These are phyloP conservation scores for Penicillium sclerotiorum DNA, from an alignment of 2,329 filamentous ascomycete genomes.

Conservation along the genomic window DNA sequence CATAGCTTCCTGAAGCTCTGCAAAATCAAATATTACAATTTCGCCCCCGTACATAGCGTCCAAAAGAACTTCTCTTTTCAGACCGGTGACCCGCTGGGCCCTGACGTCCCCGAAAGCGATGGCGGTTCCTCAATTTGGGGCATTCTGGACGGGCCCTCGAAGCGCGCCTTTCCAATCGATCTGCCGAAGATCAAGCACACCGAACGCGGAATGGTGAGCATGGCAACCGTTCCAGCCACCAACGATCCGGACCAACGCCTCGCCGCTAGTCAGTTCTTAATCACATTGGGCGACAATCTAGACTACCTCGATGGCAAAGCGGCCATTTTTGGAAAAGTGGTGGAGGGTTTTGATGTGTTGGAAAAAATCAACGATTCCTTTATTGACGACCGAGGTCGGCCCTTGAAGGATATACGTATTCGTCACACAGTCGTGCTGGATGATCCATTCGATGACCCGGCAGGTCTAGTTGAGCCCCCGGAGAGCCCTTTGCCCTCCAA, in stretches of 20 bases:
- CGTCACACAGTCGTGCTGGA: constrained; percentile 90
- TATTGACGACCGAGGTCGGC: constrained; percentile 80
- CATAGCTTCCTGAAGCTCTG: constrained; percentile 93
- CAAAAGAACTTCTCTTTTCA: constrained; percentile 97
- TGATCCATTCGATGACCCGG: constrained; percentile 85
- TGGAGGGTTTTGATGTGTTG: constrained; percentile 90
- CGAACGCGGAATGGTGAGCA: constrained; percentile 90
- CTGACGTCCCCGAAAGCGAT: constrained; percentile 80
- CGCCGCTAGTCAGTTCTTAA: constrained; percentile 89
- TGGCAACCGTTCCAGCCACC: constrained; percentile 83
- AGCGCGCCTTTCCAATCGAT: constrained; percentile 79
- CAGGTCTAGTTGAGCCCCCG: constrained; percentile 73
- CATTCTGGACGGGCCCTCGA: constrained; percentile 67
- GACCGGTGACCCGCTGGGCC: constrained; percentile 90
- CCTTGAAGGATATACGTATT: constrained; percentile 91
- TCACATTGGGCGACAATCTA: constrained; percentile 85
- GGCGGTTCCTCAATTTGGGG: constrained; percentile 95
- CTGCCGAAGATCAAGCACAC: constrained; percentile 86
- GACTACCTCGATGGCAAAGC: constrained; percentile 91
- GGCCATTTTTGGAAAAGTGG: constrained; percentile 92
- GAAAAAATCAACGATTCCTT: constrained; percentile 93
- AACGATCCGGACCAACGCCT: constrained; percentile 78
- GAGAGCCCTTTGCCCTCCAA: constrained; percentile 79
- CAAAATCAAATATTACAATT: constrained; percentile 99
- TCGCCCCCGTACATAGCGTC: constrained; percentile 85